Conservation (phyloP, 768 basidiomycete species). For the Suillus discolor region DNA sequence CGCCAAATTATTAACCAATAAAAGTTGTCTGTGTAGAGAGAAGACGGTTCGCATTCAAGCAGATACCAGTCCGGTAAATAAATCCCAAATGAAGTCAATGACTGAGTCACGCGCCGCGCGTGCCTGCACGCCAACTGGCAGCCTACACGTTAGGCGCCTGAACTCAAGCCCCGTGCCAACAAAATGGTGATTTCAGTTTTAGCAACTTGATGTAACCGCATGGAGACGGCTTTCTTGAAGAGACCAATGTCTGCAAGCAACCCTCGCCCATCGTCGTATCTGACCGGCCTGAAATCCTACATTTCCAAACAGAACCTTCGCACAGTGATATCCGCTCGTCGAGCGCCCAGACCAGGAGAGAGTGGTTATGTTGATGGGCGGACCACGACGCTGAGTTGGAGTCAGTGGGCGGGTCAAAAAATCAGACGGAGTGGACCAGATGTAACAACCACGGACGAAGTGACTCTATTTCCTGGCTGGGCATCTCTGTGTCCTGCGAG, state of each 20-base stretch:
- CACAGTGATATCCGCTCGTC: constrained; percentile 23
- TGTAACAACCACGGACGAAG: constrained; percentile 40
- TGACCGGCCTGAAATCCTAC: constrained; percentile 50
- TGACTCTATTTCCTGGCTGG: constrained; percentile 82
- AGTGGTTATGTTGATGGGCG: constrained; percentile 22
- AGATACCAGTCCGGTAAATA: not conserved
- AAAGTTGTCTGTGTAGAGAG: not conserved
- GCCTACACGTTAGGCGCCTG: not conserved
- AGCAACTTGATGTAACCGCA: not conserved
- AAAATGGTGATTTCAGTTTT: not conserved
- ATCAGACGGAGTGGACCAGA: constrained; percentile 35
- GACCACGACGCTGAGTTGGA: constrained; percentile 47
- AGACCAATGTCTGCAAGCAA: constrained; percentile 21
- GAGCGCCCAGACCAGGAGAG: constrained; percentile 22
- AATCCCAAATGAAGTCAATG: not conserved
- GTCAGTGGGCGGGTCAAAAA: constrained; percentile 67
- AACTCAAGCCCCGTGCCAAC: too few species aligned
- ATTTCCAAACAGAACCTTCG: constrained; percentile 46
- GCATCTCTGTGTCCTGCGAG: constrained; percentile 55
- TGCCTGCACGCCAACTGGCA: constrained; percentile 2
- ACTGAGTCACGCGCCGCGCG: constrained; percentile 10
- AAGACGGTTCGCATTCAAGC: constrained; percentile 16
- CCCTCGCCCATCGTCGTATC: constrained; percentile 36
- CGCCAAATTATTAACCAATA: not conserved
- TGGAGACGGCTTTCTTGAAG: constrained; percentile 8